A percentile compares a stretch with the other conserved stretches of the same genome.
phyloP scores from a whole-genome alignment of 257 asterid genomes.

The Rubia yunnanensis region DNA sequence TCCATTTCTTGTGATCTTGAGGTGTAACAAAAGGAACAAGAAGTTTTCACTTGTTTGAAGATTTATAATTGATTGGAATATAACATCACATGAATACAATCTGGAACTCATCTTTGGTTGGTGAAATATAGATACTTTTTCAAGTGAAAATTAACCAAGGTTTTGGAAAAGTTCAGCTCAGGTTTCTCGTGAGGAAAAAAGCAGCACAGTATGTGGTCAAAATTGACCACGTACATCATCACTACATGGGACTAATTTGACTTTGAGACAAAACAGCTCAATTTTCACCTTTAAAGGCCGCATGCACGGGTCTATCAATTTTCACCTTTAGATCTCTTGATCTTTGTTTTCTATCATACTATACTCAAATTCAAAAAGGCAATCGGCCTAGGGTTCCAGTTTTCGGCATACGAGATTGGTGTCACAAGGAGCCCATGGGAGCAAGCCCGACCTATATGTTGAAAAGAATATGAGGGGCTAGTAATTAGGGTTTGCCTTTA shows the following conservation, averaged over 20 bases:
- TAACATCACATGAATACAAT: slow-evolving; percentile 1
- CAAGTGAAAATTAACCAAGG: not conserved
- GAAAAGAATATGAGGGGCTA: too few species aligned
- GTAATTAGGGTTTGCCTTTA: too few species aligned
- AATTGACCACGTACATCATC: not conserved
- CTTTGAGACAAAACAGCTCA: not conserved
- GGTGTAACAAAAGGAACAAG: not conserved
- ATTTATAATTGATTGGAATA: not conserved
- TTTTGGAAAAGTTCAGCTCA: not conserved
- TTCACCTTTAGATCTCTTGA: too few species aligned
- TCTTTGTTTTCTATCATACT: too few species aligned
- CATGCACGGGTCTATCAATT: too few species aligned
- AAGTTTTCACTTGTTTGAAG: not conserved
- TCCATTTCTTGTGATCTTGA: not conserved
- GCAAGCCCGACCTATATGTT: too few species aligned
- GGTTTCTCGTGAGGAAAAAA: not conserved
- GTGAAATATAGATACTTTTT: too few species aligned
- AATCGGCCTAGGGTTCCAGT: too few species aligned
- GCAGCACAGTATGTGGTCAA: not conserved
- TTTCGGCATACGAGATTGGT: too few species aligned
- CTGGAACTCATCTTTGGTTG: not conserved
- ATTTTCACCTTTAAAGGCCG: too few species aligned
- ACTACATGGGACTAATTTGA: not conserved
- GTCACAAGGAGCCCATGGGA: too few species aligned
- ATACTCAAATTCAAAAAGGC: too few species aligned